Evolutionary conservation across 768 basidiomycete species (phyloP).

Genomic region (Naganishia vaughanmartiniae): DNA sequence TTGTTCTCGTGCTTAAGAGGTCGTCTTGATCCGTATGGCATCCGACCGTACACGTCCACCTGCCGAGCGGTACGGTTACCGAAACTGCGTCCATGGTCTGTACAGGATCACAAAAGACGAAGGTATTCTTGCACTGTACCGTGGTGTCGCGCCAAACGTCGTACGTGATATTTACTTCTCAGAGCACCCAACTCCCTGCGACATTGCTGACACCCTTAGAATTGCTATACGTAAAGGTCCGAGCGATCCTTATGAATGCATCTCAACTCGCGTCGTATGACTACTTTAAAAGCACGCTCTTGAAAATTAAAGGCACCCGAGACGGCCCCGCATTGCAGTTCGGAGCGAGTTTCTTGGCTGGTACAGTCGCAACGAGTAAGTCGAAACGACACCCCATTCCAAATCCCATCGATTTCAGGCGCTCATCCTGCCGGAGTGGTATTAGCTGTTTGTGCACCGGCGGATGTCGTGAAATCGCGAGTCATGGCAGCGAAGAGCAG

Average conservation of each 20-base stretch:
- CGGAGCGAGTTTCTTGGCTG: conserved; percentile 43
- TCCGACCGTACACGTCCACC: conserved; percentile 46
- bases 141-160: conserved; percentile 46
- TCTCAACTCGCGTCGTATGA: conserved; percentile 51
- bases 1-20: conserved; percentile 14
- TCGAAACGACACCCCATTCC: background rate
- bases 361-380: conserved; percentile 48
- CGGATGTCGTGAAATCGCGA: conserved; percentile 49
- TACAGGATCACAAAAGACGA: conserved; percentile 46
- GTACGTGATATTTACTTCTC: conserved; percentile 37
- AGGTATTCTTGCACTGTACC: conserved; percentile 37
- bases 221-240: conserved; percentile 35
- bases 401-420: background rate
- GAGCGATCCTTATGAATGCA: conserved; percentile 50
- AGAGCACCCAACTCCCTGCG: background rate
- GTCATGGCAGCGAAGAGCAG: conserved; percentile 39
- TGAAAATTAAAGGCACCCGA: conserved; percentile 35
- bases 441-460: conserved; percentile 46
- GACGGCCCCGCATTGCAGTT: conserved; percentile 50
- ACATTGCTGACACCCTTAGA: background rate
- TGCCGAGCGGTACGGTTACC: conserved; percentile 40
- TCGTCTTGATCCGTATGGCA: conserved; percentile 43
- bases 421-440: background rate
- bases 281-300: conserved; percentile 46
- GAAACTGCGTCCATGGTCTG: conserved; percentile 46